Percentiles rank a stretch among this genome's conserved stretches.
phyloP scores from a whole-genome alignment of 805 yeast genomes.

The Pichia kluyveri region DNA sequence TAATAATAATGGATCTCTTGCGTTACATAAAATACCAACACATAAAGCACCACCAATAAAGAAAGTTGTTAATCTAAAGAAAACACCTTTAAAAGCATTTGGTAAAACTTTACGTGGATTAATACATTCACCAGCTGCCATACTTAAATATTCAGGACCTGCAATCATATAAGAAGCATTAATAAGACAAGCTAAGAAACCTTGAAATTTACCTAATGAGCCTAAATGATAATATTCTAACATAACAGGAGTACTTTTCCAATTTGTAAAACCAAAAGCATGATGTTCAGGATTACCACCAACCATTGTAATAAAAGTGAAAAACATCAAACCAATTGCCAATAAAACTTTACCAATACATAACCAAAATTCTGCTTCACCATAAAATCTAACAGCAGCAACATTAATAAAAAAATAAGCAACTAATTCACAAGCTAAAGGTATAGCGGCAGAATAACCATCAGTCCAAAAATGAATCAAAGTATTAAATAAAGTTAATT shows the following conservation, averaged over 20 bases:
- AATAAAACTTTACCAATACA: slow-evolving; percentile 38
- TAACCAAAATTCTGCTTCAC: slow-evolving; percentile 42
- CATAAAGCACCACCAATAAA: slow-evolving; percentile 41
- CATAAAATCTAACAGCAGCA: slow-evolving; percentile 40
- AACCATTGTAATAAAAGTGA: slow-evolving; percentile 45
- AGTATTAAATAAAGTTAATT: slow-evolving; percentile 40
- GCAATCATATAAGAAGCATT: slow-evolving; percentile 69
- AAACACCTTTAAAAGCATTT: slow-evolving; percentile 37
- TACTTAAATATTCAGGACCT: slow-evolving; percentile 39
- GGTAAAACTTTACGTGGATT: slow-evolving; percentile 39
- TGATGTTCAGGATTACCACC: slow-evolving; percentile 48
- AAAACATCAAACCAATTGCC: slow-evolving; percentile 38
- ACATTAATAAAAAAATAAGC: slow-evolving; percentile 35
- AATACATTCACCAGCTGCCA: slow-evolving; percentile 37
- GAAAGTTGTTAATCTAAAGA: slow-evolving; percentile 32
- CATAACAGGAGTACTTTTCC: slow-evolving; percentile 24
- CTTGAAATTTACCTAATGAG: slow-evolving; percentile 35
- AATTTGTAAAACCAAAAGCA: slow-evolving; percentile 46
- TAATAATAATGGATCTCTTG: slow-evolving; percentile 30
- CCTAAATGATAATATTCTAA: slow-evolving; percentile 30
- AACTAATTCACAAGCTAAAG: slow-evolving; percentile 34
- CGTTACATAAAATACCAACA: slow-evolving; percentile 36
- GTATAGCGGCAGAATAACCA: slow-evolving; percentile 39
- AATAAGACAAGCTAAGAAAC: slow-evolving; percentile 43
- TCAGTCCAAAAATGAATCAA: slow-evolving; percentile 46